phyloP scores from a whole-genome alignment of 2,329 filamentous ascomycete species.

The Stagonosporopsis rhizophila region DNA sequence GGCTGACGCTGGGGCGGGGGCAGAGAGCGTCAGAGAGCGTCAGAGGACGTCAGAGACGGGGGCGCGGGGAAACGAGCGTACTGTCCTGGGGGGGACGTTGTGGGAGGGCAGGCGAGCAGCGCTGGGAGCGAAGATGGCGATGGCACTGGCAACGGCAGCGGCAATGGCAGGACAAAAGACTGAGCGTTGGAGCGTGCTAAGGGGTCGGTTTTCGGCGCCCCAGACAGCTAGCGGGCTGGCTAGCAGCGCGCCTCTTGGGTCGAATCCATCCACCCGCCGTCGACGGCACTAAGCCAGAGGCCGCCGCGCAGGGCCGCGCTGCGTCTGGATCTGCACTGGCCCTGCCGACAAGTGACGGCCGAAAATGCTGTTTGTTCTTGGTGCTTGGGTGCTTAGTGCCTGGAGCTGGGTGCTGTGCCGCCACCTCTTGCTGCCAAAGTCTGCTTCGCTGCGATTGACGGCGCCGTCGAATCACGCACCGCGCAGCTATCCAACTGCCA shows the following conservation, averaged over 20 bases:
- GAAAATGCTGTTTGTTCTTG: no score
- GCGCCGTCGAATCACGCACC: slow-evolving; percentile 23
- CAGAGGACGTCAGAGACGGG: slow-evolving; percentile 7
- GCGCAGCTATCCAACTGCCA: slow-evolving; percentile 25
- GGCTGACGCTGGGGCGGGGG: slow-evolving; percentile 5
- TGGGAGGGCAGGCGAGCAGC: slow-evolving; percentile 17
- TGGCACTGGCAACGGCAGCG: slow-evolving; percentile 11
- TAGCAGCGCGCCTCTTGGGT: background rate
- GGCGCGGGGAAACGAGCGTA: slow-evolving; percentile 39
- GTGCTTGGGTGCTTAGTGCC: no score
- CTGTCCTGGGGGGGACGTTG: slow-evolving; percentile 28
- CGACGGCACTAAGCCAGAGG: slow-evolving; percentile 6
- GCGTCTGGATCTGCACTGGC: slow-evolving; percentile 7
- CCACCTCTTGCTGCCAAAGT: no score
- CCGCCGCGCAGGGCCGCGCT: slow-evolving; percentile 2
- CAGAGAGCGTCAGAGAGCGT: slow-evolving; percentile 11
- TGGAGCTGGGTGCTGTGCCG: background rate
- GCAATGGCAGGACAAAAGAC: slow-evolving; percentile 11
- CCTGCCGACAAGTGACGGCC: background rate
- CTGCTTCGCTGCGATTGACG: no score
- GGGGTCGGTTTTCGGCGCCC: slow-evolving; percentile 13
- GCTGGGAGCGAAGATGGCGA: slow-evolving; percentile 10
- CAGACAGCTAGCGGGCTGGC: slow-evolving; percentile 6
- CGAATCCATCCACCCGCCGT: background rate
- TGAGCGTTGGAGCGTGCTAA: background rate